phyloP scores from a whole-genome alignment of 148 eudicot species.

The Camellia granthamiana region DNA sequence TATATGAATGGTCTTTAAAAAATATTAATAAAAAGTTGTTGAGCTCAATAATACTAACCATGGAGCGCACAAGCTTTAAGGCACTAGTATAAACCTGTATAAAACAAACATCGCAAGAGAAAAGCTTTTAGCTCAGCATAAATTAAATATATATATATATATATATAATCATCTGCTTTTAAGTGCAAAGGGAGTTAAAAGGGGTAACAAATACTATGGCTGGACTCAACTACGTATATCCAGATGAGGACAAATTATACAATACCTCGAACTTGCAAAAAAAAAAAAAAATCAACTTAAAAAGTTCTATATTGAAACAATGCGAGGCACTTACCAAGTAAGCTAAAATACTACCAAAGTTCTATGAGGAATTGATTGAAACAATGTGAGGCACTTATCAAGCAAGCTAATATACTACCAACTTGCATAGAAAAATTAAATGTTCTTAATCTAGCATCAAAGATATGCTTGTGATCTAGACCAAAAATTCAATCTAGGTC shows the following conservation, averaged over 20 bases:
- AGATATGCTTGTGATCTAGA: neutral
- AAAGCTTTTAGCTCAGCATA: conserved; percentile 3
- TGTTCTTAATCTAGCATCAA: neutral
- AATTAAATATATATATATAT: too few relatives aligned
- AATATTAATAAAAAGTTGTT: neutral
- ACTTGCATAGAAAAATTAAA: neutral
- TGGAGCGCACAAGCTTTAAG: conserved; percentile 91
- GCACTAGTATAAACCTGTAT: conserved; percentile 93
- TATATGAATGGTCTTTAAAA: neutral
- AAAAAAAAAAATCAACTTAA: too few relatives aligned
- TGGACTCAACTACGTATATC: too few relatives aligned
- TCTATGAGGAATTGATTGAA: too few relatives aligned
- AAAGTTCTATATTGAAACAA: too few relatives aligned
- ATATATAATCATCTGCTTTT: neutral
- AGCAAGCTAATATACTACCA: too few relatives aligned
- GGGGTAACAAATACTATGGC: too few relatives aligned
- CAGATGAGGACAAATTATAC: too few relatives aligned
- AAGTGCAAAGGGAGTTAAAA: neutral
- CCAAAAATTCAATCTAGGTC: neutral
- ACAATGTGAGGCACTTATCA: too few relatives aligned
- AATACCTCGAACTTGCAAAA: too few relatives aligned
- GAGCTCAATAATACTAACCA: conserved; percentile 52
- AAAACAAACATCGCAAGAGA: conserved; percentile 10
- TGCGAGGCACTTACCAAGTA: too few relatives aligned
- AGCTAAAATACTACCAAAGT: too few relatives aligned